Conservation (phyloP, 2,329 filamentous ascomycete species). For the Erysiphe pulchra region DNA sequence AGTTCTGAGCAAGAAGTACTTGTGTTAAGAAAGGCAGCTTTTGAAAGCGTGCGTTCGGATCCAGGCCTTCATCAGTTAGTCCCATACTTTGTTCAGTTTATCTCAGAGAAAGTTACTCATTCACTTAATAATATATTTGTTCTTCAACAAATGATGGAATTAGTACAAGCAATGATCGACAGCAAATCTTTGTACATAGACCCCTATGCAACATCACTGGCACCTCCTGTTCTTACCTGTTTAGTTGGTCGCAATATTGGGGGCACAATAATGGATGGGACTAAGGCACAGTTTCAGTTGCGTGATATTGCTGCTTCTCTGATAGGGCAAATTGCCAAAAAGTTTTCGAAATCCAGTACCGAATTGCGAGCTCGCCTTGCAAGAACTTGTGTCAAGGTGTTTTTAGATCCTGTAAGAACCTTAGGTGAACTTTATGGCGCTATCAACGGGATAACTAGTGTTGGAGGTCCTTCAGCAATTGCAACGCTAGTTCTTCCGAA, state of each 20-base stretch:
- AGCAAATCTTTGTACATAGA: slow-evolving; percentile 56
- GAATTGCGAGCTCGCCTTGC: slow-evolving; percentile 71
- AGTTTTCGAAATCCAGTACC: slow-evolving; percentile 58
- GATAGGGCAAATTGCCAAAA: slow-evolving; percentile 51
- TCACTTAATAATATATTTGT: slow-evolving; percentile 74
- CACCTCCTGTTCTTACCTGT: slow-evolving; percentile 77
- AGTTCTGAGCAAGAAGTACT: slow-evolving; percentile 52
- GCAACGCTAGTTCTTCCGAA: slow-evolving; percentile 39
- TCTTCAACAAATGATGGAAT: slow-evolving; percentile 75
- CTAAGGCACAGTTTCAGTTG: slow-evolving; percentile 47
- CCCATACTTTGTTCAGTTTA: slow-evolving; percentile 89
- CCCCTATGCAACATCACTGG: slow-evolving; percentile 36
- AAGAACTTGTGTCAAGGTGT: slow-evolving; percentile 76
- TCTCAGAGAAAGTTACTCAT: slow-evolving; percentile 89
- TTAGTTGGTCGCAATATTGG: slow-evolving; percentile 50
- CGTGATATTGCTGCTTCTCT: slow-evolving; percentile 67
- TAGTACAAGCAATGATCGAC: slow-evolving; percentile 59
- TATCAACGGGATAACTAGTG: slow-evolving; percentile 50
- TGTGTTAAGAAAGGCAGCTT: slow-evolving; percentile 53
- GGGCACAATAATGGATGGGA: slow-evolving; percentile 21
- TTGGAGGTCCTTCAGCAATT: slow-evolving; percentile 45
- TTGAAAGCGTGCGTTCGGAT: slow-evolving; percentile 67
- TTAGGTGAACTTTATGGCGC: slow-evolving; percentile 75
- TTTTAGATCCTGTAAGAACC: slow-evolving; percentile 66
- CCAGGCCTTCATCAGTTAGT: slow-evolving; percentile 86